Base-by-base conservation (phyloP, 257 asterid species). In the Leptodermis oblonga region DNA sequence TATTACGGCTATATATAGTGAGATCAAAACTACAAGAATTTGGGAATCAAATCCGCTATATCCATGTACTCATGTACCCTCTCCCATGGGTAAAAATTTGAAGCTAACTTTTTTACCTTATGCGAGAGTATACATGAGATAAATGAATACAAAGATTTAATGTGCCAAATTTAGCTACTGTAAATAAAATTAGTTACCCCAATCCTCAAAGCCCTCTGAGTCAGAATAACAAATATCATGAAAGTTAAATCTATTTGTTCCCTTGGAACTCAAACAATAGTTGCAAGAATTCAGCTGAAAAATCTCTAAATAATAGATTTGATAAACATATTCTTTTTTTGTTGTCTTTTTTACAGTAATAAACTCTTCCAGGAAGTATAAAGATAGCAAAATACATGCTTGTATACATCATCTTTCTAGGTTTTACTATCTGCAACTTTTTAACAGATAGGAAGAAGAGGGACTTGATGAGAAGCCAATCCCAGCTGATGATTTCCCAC, bases 401-500 rank as follows among this genome's bases (percentile, higher is more conserved):
- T 23, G 73, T 73, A 65, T 74, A 68, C 68, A 70, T 58, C 66
- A 28, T 58, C 68, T 72, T 63, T 33, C 70, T 12, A 30, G 17
- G 22, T 58, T 10, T 17, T 15, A 25, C 77, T 87, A 87, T 80
- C 96, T 85, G 88, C 86, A 88, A 75, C 79, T 74, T 81, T 87
- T 91, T 83, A 87, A 73, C 71, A 91, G 82, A 79, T 88, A 87
- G 74, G 93, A 87, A 39, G 93, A 87, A 39, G 93, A 84, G 64
- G 95, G 88, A 78, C 88, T 87, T 46, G 88, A 68, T 46, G 88
- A 68, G 76, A 64, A 74, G 69, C 77, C 63, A 65, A 64, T 72
- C 78, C 82, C 79, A 74, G 85, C 62, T 20, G 81, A 65, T 39
- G 65, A 25, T 36, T 73, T 87, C 60, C 81, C 79, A 65, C 67